phyloP scores from a whole-genome alignment of 2,329 filamentous ascomycete species.

The Incumbomyces lentus region DNA sequence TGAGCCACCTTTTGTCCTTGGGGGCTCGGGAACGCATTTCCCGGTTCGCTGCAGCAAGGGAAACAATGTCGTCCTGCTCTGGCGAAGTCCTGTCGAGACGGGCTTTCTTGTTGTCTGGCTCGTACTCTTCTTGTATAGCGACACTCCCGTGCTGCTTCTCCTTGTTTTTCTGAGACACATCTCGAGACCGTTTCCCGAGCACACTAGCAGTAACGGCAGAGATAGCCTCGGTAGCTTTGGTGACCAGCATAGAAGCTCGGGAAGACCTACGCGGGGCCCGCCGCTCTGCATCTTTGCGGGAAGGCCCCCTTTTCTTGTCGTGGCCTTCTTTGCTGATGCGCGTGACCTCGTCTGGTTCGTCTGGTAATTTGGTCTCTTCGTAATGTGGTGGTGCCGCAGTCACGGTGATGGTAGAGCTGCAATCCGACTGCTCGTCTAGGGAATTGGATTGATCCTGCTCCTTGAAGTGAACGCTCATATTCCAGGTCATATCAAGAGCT shows the following conservation, averaged over 20 bases:
- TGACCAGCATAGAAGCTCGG: slow-evolving; percentile 32
- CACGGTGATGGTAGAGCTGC: slow-evolving; percentile 1
- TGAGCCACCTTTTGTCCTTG: slow-evolving; percentile 63
- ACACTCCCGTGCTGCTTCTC: slow-evolving; percentile 42
- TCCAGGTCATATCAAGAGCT: slow-evolving; percentile 29
- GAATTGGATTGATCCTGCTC: slow-evolving; percentile 6
- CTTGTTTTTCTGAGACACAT: slow-evolving; percentile 41
- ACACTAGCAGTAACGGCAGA: slow-evolving; percentile 35
- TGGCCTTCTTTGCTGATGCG: slow-evolving; percentile 19
- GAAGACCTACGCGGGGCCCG: slow-evolving; percentile 32
- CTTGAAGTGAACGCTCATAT: slow-evolving; percentile 16
- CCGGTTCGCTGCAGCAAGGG: neutral
- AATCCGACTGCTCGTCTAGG: slow-evolving; percentile 12
- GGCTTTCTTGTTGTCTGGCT: slow-evolving; percentile 31
- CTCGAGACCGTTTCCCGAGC: slow-evolving; percentile 52
- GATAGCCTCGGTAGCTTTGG: slow-evolving; percentile 36
- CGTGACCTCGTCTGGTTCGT: slow-evolving; percentile 23
- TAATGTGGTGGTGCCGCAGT: slow-evolving; percentile 13
- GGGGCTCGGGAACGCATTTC: slow-evolving; percentile 1
- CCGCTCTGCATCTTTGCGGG: slow-evolving; percentile 21
- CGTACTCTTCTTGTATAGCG: slow-evolving; percentile 17
- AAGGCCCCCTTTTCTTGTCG: slow-evolving; percentile 17
- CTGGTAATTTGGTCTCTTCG: slow-evolving; percentile 25
- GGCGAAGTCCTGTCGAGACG: slow-evolving; percentile 26
- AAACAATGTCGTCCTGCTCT: neutral